phyloP scores from a whole-genome alignment of 495 filamentous ascomycete genomes.

The Hamigera avellanea region DNA sequence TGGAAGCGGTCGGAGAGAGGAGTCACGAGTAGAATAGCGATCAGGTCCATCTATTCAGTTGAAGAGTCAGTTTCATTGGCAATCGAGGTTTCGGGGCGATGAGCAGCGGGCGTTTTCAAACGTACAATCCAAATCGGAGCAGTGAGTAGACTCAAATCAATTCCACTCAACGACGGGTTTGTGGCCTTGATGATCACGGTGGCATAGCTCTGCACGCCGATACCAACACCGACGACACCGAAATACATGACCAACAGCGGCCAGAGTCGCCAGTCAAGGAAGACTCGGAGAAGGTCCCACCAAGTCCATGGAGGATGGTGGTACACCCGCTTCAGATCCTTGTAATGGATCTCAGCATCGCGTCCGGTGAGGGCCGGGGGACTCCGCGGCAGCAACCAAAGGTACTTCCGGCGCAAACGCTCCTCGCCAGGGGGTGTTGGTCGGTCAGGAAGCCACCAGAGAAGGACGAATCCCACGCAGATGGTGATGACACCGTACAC shows the following conservation, averaged over 20 bases:
- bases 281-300: conserved; percentile 52
- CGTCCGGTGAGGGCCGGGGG: conserved; percentile 62
- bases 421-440: conserved; percentile 54
- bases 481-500: conserved; percentile 70
- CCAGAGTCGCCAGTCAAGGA: conserved; percentile 80
- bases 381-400: conserved; percentile 51
- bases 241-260: conserved; percentile 86
- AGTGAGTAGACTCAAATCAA: conserved; percentile 70
- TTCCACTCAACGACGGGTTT: conserved; percentile 55
- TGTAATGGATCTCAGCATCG: conserved; percentile 74
- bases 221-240: conserved; percentile 84
- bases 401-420: conserved; percentile 23
- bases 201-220: conserved; percentile 77
- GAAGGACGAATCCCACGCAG: conserved; percentile 53
- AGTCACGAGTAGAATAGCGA: conserved; percentile 75
- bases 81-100: too few relatives aligned
- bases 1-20: conserved; percentile 84
- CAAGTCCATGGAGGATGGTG: conserved; percentile 57
- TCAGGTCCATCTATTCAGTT: conserved; percentile 58
- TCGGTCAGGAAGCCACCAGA: conserved; percentile 88
- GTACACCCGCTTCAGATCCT: conserved; percentile 73
- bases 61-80: conserved; percentile 5
- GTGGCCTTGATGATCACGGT: conserved; percentile 77
- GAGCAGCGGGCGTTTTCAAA: too few relatives aligned
- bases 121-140: conserved; percentile 86